Percentiles rank a stretch among this genome's conserved stretches.
These are phyloP conservation scores for Stropharia rugosoannulata DNA, from an alignment of 768 basidiomycete species.

Conservation along the genomic window DNA sequence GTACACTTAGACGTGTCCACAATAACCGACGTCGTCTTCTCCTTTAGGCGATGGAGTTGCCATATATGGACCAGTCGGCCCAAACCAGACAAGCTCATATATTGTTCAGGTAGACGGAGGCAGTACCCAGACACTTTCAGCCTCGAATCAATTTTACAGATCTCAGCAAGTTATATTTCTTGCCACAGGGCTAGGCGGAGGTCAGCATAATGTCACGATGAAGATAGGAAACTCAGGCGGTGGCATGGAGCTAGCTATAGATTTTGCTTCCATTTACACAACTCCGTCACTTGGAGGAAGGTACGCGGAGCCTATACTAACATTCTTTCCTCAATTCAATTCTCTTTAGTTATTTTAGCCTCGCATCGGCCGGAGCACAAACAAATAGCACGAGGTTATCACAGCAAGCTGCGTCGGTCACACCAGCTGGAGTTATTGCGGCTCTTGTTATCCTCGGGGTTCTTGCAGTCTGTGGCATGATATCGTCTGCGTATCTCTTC, in stretches of 20 bases:
- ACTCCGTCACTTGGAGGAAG: constrained; percentile 19
- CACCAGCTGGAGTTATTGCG: too few relatives aligned
- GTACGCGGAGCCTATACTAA: constrained; percentile 1
- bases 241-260: constrained; percentile 14
- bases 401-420: too few relatives aligned
- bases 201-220: constrained; percentile 11
- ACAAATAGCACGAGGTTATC: too few relatives aligned
- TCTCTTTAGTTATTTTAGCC: too few relatives aligned
- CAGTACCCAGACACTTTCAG: background rate
- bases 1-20: too few relatives aligned
- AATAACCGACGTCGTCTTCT: too few relatives aligned
- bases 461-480: too few relatives aligned
- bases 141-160: constrained; percentile 13
- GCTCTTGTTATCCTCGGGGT: too few relatives aligned
- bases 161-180: constrained; percentile 14
- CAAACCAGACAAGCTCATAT: constrained; percentile 5
- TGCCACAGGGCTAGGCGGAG: constrained; percentile 16
- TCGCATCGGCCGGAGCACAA: too few relatives aligned
- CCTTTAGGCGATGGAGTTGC: constrained; percentile 42
- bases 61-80: constrained; percentile 39
- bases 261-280: constrained; percentile 21
- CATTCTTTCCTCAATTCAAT: too few relatives aligned
- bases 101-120: constrained; percentile 11
- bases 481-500: too few relatives aligned
- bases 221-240: background rate